Base-by-base conservation (phyloP, 768 basidiomycete species). In the Daedaleopsis sinensis region DNA sequence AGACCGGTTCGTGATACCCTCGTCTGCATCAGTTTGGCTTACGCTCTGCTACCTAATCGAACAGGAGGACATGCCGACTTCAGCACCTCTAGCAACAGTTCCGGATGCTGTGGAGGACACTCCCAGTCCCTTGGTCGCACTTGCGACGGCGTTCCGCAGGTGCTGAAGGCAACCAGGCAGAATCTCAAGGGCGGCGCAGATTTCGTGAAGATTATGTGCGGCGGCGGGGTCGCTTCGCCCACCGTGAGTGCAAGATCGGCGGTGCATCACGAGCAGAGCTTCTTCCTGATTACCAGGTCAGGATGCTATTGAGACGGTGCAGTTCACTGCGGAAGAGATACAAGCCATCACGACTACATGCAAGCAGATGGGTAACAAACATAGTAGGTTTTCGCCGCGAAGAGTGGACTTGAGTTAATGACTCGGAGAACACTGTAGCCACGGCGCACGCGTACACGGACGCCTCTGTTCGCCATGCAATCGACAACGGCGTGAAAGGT, bases 251-350 rank as follows among this genome's bases (percentile, higher is more conserved):
- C n/a, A 32, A n/a, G 12, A 8, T 47, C 7, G 10, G 19, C 18
- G 18, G 11, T 39, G 18, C 27, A 32, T 32, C 27, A 5, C 11
- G 16, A 18, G 16, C 38, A 24, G 9, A 23, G 3, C 1, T 24
- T 10, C n/a, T 3, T 49, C 12, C 16, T 44, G 5, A 9, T 57
- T 16, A 9, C 5, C 4, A 9, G 32, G n/a, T 48, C 23, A 67
- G 67, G 67, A 82, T 62, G 73, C 72, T 1, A 77, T 82, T 47
- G 78, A 80, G 63, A 76, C 73, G 0, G 70, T 79, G 1, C 80
- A 82, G 64, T 80, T 75, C 61, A 74, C 77, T 1, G 71, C 74
- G 0, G 78, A 79, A 19, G 80, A 82, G 67, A 69, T 82, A 9
- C 70, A 65, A 18, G 80, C 80, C 1, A 77, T 80, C 63, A 79